phyloP scores from a whole-genome alignment of 208 protist genomes.

The Strigomonas culicis region DNA sequence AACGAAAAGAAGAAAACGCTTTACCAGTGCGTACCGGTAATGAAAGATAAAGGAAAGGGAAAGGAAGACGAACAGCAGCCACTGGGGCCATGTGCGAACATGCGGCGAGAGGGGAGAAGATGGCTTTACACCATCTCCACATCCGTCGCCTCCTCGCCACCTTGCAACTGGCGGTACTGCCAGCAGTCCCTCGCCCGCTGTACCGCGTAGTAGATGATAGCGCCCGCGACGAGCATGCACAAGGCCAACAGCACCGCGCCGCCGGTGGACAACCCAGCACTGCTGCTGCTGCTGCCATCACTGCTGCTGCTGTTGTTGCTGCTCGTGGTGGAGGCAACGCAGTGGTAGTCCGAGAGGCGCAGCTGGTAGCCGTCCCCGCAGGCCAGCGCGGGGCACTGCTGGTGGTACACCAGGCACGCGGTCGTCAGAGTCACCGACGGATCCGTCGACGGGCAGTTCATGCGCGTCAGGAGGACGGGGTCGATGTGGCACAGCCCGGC shows the following conservation, averaged over 20 bases:
- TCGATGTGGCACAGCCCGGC: conserved; percentile 61
- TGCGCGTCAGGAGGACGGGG: conserved; percentile 24
- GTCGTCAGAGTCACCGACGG: conserved; percentile 12
- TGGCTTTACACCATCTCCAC: not conserved
- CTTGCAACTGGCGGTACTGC: not conserved
- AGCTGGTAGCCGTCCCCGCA: conserved; percentile 41
- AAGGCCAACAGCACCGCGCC: not conserved
- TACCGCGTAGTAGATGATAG: not conserved
- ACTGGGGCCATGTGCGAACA: not conserved
- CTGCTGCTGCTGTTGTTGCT: not conserved
- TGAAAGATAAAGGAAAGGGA: not conserved
- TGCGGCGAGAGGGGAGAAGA: not conserved
- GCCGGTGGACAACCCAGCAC: not conserved
- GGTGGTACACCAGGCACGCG: conserved; percentile 40
- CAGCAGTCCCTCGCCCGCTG: not conserved
- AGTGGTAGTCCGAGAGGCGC: conserved; percentile 25
- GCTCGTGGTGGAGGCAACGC: conserved; percentile 17
- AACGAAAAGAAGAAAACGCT: conserved; percentile 6
- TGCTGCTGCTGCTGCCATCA: not conserved
- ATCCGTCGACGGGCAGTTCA: conserved; percentile 29
- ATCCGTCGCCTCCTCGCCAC: no score
- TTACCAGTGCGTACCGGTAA: not conserved
- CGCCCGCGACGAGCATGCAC: not conserved
- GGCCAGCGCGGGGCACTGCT: conserved; percentile 32
- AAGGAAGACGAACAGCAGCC: not conserved